phyloP scores from a whole-genome alignment of 768 basidiomycete species.

The Collybia sordida region DNA sequence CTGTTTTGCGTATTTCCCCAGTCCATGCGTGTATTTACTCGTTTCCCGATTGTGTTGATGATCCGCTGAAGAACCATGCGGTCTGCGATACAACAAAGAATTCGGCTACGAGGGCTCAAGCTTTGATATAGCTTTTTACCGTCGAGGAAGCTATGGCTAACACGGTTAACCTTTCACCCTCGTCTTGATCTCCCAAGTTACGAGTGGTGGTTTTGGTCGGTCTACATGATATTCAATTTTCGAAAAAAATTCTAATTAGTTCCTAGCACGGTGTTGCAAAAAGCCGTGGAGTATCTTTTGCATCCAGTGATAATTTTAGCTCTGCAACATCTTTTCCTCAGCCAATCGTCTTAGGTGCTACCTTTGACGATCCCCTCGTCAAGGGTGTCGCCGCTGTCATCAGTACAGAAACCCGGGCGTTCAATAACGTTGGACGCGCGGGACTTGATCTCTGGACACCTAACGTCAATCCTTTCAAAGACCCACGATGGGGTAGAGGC shows the following conservation, averaged over 20 bases:
- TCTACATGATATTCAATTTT: not conserved
- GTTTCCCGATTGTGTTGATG: conserved; percentile 50
- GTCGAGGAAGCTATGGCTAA: conserved; percentile 50
- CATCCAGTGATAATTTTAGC: conserved; percentile 49
- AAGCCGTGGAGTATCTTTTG: conserved; percentile 53
- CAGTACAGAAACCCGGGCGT: conserved; percentile 58
- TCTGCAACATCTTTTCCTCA: conserved; percentile 60
- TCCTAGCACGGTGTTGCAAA: conserved; percentile 53
- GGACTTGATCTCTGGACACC: conserved; percentile 60
- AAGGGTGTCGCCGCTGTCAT: conserved; percentile 48
- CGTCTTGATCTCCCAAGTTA: conserved; percentile 57
- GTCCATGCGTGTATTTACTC: conserved; percentile 23
- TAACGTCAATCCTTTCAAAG: conserved; percentile 58
- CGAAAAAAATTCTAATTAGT: not conserved
- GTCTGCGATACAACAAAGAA: conserved; percentile 49
- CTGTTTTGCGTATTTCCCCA: conserved; percentile 3
- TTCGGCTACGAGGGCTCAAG: conserved; percentile 45
- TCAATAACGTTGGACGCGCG: conserved; percentile 52
- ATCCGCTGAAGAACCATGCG: conserved; percentile 41
- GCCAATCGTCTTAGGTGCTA: conserved; percentile 52
- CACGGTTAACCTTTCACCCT: conserved; percentile 47
- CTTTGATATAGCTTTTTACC: conserved; percentile 48
- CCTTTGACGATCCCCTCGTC: conserved; percentile 55
- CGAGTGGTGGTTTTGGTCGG: conserved; percentile 61
- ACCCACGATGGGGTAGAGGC: conserved; percentile 63